Percentiles rank a stretch among this genome's conserved stretches.
Conservation (phyloP, 352 stramenopile species). For the Pythium myriotylum region DNA sequence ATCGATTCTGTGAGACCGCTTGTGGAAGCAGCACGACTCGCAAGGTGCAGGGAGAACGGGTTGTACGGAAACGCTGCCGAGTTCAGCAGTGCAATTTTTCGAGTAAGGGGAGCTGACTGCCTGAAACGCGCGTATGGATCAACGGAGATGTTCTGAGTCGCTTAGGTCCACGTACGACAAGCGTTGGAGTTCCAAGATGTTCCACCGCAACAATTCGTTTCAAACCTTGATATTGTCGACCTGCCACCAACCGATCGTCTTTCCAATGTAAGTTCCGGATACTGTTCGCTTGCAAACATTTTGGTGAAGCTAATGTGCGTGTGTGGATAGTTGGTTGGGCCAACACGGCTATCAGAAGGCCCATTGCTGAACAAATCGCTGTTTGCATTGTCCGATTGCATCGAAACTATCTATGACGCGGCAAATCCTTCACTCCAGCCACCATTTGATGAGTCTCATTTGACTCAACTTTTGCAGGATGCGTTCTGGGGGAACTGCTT, state of each 20-base stretch:
- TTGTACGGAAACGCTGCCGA: constrained; percentile 47
- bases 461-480: constrained; percentile 53
- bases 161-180: constrained; percentile 47
- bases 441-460: constrained; percentile 33
- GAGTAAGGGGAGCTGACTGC: constrained; percentile 22
- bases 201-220: constrained; percentile 43
- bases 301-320: not conserved
- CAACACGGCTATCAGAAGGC: constrained; percentile 47
- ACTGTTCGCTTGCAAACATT: too few relatives aligned
- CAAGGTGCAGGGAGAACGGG: constrained; percentile 33
- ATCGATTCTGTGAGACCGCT: constrained; percentile 31
- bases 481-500: constrained; percentile 56
- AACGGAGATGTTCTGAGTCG: too few relatives aligned
- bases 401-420: constrained; percentile 25
- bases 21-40: constrained; percentile 30
- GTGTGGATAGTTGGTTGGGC: constrained; percentile 24
- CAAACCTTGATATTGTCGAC: constrained; percentile 48
- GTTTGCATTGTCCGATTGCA: constrained; percentile 44
- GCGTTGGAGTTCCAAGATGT: constrained; percentile 37
- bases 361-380: constrained; percentile 64
- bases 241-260: constrained; percentile 53
- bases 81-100: constrained; percentile 53
- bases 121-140: too few relatives aligned
- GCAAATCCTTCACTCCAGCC: constrained; percentile 6
- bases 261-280: constrained; percentile 34